These are phyloP conservation scores for Aspergillus hortae DNA, from an alignment of 2,329 filamentous ascomycete species.

Conservation along the genomic window DNA sequence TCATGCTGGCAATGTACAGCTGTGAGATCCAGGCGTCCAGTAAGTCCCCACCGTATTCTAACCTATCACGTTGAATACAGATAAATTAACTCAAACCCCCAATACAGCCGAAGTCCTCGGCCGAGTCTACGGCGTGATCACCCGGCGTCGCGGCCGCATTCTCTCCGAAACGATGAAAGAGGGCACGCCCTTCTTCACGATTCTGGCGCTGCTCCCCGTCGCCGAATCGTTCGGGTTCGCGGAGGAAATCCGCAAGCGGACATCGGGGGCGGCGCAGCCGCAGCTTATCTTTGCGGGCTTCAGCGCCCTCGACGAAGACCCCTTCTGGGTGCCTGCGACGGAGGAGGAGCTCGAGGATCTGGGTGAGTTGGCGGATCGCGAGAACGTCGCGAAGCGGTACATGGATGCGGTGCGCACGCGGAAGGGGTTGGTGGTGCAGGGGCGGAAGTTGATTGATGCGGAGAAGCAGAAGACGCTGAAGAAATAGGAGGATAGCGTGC, in stretches of 20 bases:
- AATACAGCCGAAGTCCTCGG: slow-evolving; percentile 79
- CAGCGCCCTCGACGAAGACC: slow-evolving; percentile 90
- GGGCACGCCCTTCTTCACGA: slow-evolving; percentile 94
- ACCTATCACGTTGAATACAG: not conserved
- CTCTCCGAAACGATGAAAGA: slow-evolving; percentile 89
- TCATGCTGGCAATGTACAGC: slow-evolving; percentile 95
- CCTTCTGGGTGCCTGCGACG: slow-evolving; percentile 95
- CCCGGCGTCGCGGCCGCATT: slow-evolving; percentile 82
- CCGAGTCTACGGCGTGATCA: slow-evolving; percentile 96
- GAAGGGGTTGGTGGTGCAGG: slow-evolving; percentile 84
- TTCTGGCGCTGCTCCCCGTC: slow-evolving; percentile 80
- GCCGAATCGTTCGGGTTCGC: slow-evolving; percentile 94
- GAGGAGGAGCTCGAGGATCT: slow-evolving; percentile 96
- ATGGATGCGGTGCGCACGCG: slow-evolving; percentile 82
- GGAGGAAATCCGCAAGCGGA: slow-evolving; percentile 94
- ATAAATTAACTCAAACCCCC: slow-evolving; percentile 17
- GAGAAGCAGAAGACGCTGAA: slow-evolving; percentile 85
- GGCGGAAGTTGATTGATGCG: slow-evolving; percentile 71
- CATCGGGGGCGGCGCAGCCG: slow-evolving; percentile 82
- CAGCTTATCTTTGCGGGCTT: slow-evolving; percentile 93
- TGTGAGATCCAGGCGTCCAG: slow-evolving; percentile 95
- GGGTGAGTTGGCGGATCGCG: slow-evolving; percentile 85
- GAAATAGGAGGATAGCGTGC: slow-evolving; percentile 34
- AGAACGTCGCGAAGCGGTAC: slow-evolving; percentile 95
- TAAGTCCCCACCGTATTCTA: slow-evolving; percentile 40